Base-by-base conservation (phyloP, 2,329 filamentous ascomycete species). In the Bisporella sp. region DNA sequence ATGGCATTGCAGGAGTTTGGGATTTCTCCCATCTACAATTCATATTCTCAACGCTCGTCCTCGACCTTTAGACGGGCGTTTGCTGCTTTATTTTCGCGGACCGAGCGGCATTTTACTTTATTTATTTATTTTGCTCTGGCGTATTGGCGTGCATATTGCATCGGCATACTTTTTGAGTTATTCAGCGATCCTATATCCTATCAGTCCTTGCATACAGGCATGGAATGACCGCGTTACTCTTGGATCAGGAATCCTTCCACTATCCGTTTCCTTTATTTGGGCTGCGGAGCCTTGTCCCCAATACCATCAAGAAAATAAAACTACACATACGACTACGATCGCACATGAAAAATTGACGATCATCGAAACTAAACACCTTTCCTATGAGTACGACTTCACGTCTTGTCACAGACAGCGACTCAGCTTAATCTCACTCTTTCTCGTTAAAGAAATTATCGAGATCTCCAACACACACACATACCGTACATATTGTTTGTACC, bases 221-320 rank as follows among this genome's bases (percentile, higher is more conserved):
- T 54, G 52, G 52, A 48, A 51, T 45, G 49, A 51, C 48, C 48
- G 47, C 49, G 43, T 53, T 48, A 31, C 48, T 49, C 58, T 62
- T 62, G 61, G 60, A 62, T 63, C 60, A 56, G 59, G 60, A 57
- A 63, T 62, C 57, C 61, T 59, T 55, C 55, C 58, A 56, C 57
- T 57, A 57, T 54, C 60, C 54, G 49, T 61, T 62, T 41, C 6
- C 31, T 35, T 28, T 31, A n/a, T 37, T n/a, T 8, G n/a, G 35
- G n/a, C 35, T 57, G 49, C 58, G 45, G 53, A 48, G 50, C 49
- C 49, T 33, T 43, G 21, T 21, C 21, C 21, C 28, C 37, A 49
- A 48, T 39, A 41, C 45, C 47, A 49, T 32, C 41, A 51, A 39
- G 45, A 51, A 50, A 44, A 47, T 53, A 54, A 54, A 48, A 54